Evolutionary conservation across 2,329 filamentous ascomycete genomes (phyloP), one percentile per base, ranked within the genome.

Genomic region (Tolypocladium inflatum): DNA sequence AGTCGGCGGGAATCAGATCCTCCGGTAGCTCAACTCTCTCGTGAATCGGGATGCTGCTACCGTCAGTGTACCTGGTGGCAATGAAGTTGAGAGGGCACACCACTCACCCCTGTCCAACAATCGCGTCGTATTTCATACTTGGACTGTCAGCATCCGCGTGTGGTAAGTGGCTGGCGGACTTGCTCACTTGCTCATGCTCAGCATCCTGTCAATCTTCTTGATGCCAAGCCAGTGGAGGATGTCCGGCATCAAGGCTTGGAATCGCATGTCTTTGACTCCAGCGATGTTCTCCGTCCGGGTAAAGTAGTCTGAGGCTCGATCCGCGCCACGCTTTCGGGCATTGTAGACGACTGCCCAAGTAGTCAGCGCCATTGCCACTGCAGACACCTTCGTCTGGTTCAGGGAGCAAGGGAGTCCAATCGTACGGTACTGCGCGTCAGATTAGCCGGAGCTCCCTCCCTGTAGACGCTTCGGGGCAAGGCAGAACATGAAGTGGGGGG

Each of bases 201-300:
- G 78, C 94, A 97, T 99, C 60, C 92, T 83, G 73, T 99, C 94
- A 69, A 99, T 97, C 80, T 97, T 97, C 71, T 89, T 94, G 70
- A 99, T 97, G 61, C 94, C 94, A 37, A 99, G 83, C 94, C 94
- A 97, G 75, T 97, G 94, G 57, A 97, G 81, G 64, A 97, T 96
- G 71, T 96, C 91, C 39, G 94, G 93, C 94, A 97, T 97, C 57
- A 99, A 80, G 35, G 93, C 93, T 78, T 97, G 94, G 80, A 97
- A 97, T 43, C 94, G 87, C 93, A 97, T 97, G 66, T 86, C 88
- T 73, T 96, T 96, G 64, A 97, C 93, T 61, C 94, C 94, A 10
- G 94, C 94, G 70, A 99, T 95, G 71, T 97, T 96, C 74, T 97
- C 93, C n/a, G 93, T 97, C 58, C 94, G 83, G 75, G 93, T 88